Evolutionary conservation across 2,329 filamentous ascomycete species (phyloP).

Genomic region (Ceratocystis ficicola): DNA sequence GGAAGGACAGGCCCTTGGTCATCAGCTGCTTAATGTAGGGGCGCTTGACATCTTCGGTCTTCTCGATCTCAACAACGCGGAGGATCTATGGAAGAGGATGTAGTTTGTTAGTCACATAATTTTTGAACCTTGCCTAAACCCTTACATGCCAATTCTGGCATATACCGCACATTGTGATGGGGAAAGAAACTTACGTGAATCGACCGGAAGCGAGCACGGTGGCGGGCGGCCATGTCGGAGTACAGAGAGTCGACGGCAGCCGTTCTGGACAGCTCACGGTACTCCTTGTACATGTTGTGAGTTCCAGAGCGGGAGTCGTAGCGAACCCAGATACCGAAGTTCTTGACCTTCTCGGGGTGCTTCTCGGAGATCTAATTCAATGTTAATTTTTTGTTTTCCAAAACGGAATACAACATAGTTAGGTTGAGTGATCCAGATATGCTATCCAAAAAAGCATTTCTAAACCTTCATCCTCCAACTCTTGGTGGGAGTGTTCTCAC

Average conservation of each 20-base stretch:
- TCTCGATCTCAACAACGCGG: conserved; percentile 94
- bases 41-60: conserved; percentile 86
- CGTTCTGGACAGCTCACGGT: conserved; percentile 94
- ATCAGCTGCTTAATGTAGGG: conserved; percentile 99
- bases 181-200: conserved; percentile 68
- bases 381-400: not conserved
- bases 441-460: not conserved
- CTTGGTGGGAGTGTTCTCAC: conserved; percentile 41
- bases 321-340: conserved; percentile 99
- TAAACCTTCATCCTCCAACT: not conserved
- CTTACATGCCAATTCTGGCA: not conserved
- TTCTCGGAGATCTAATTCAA: conserved; percentile 79
- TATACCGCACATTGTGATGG: not conserved
- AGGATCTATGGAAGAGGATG: conserved; percentile 55
- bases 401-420: not conserved
- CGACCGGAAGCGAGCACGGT: conserved; percentile 90
- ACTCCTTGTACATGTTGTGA: conserved; percentile 99
- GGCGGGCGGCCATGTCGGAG: conserved; percentile 98
- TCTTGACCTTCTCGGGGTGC: conserved; percentile 99
- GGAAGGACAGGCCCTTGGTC: conserved; percentile 92
- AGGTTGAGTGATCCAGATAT: not conserved
- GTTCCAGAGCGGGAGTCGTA: conserved; percentile 99
- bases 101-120: not conserved
- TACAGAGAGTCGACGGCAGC: conserved; percentile 95
- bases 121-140: not conserved